phyloP scores from a whole-genome alignment of 768 basidiomycete genomes.

The Chalciporus pseudorubinellus region DNA sequence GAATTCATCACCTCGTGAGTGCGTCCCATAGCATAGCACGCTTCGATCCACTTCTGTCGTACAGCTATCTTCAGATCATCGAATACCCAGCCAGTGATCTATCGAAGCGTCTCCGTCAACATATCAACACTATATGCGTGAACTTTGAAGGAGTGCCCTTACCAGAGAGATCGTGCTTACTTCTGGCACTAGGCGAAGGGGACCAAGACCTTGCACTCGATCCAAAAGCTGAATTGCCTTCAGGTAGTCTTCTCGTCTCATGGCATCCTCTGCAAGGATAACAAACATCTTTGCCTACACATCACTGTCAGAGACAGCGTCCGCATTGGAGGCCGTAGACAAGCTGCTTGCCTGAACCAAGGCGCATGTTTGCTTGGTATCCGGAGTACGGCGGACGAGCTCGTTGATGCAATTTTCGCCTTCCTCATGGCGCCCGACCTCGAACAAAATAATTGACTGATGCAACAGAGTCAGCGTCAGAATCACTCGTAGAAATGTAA shows the following conservation, averaged over 20 bases:
- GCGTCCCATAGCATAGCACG: not conserved
- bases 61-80: constrained; percentile 9
- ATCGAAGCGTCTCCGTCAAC: not conserved
- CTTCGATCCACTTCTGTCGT: constrained; percentile 10
- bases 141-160: not conserved
- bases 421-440: not conserved
- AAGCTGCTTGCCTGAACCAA: constrained; percentile 14
- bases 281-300: constrained; percentile 16
- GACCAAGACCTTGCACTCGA: constrained; percentile 14
- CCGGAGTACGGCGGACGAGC: constrained; percentile 1
- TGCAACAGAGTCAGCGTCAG: not conserved
- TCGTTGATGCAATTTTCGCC: not conserved
- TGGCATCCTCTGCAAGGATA: constrained; percentile 10
- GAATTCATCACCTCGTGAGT: not conserved
- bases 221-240: not conserved
- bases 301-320: not conserved
- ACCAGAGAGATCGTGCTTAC: constrained; percentile 17
- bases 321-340: not conserved
- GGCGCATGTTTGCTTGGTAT: not conserved
- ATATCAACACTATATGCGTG: not conserved
- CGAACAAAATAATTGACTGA: constrained; percentile 13
- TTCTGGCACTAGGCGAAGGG: constrained; percentile 2
- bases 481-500: not conserved
- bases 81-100: constrained; percentile 20
- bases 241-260: not conserved